Conservation (phyloP, 2,329 filamentous ascomycete genomes). For the Penicillium concentricum region DNA sequence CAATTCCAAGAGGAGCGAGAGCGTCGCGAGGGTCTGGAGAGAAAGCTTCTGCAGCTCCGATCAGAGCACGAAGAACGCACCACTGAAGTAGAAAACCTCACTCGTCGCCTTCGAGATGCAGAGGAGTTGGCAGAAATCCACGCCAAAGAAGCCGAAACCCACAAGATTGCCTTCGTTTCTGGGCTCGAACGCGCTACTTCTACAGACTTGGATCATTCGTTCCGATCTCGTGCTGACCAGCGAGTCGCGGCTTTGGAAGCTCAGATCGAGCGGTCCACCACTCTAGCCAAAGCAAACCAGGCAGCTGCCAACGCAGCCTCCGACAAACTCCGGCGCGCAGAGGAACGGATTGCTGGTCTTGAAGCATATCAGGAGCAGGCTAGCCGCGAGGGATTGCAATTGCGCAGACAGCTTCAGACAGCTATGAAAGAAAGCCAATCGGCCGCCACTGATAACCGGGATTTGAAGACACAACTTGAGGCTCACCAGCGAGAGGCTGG, state of each 20-base stretch:
- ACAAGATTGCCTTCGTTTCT: conserved; percentile 76
- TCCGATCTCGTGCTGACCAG: conserved; percentile 44
- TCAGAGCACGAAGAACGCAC: conserved; percentile 79
- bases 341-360: conserved; percentile 93
- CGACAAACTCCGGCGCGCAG: conserved; percentile 85
- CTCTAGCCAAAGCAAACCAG: conserved; percentile 82
- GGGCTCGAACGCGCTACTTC: conserved; percentile 73
- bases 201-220: conserved; percentile 37
- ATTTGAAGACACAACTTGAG: conserved; percentile 78
- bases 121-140: conserved; percentile 87
- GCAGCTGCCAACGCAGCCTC: conserved; percentile 81
- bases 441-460: conserved; percentile 76
- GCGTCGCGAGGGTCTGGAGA: conserved; percentile 72
- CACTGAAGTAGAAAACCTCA: conserved; percentile 71
- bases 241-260: conserved; percentile 72
- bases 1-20: conserved; percentile 75
- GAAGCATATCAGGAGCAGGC: conserved; percentile 98
- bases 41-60: conserved; percentile 72
- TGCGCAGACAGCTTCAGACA: conserved; percentile 84
- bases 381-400: conserved; percentile 84
- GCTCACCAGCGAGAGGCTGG: conserved; percentile 91
- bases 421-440: conserved; percentile 79
- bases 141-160: conserved; percentile 80
- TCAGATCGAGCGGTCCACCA: conserved; percentile 75
- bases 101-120: conserved; percentile 74